Evolutionary conservation across 73 alveolate genomes (phyloP).

Genomic region (Tetrahymena malaccensis): DNA sequence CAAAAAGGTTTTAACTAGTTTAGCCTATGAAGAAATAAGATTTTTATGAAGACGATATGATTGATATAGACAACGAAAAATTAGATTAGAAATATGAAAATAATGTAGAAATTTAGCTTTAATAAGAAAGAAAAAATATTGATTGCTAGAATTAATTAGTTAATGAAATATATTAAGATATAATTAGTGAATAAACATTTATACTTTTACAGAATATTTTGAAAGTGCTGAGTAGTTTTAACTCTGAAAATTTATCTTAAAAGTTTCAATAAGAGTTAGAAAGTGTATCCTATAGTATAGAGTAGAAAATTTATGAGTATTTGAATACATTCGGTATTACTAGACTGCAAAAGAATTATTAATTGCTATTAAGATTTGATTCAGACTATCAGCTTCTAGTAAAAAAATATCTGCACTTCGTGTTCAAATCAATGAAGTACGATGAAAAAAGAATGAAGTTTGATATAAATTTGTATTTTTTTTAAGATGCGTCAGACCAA

Average conservation of each 20-base stretch:
- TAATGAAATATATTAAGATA: no score
- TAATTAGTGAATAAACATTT: neutral
- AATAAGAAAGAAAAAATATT: neutral
- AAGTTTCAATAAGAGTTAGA: neutral
- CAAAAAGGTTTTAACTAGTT: neutral
- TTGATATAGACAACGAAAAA: neutral
- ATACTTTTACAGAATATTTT: no score
- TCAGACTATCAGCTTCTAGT: neutral
- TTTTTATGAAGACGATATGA: neutral
- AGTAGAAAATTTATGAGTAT: neutral
- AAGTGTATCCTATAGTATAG: neutral
- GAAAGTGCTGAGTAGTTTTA: neutral
- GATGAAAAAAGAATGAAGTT: neutral
- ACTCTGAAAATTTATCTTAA: no score
- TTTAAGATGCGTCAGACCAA: neutral
- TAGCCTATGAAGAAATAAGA: neutral
- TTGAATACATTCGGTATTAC: neutral
- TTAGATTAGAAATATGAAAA: no score
- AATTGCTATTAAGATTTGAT: neutral
- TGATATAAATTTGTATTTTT: neutral
- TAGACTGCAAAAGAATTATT: neutral
- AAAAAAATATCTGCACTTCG: neutral
- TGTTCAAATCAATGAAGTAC: no score
- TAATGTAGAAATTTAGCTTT: no score
- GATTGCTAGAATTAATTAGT: neutral